A percentile compares a stretch with the other conserved stretches of the same genome.
These are phyloP conservation scores for Macrophomina phaseolina DNA, from an alignment of 2,329 filamentous ascomycete species.

Conservation along the genomic window DNA sequence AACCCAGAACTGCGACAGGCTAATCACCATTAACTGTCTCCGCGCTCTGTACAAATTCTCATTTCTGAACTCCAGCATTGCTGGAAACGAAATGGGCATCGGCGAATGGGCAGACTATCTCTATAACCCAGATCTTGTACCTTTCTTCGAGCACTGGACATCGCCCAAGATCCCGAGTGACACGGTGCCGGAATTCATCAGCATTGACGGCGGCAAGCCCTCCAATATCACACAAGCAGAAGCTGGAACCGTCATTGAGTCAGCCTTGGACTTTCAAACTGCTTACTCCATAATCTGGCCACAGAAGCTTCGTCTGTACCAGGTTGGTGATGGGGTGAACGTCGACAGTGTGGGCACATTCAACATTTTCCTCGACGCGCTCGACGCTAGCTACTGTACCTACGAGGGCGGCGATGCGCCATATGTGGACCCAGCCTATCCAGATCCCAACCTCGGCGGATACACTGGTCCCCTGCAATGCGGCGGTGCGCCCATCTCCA, in stretches of 20 bases:
- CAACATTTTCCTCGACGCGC: slow-evolving; percentile 47
- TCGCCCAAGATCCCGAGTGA: slow-evolving; percentile 45
- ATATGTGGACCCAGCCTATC: slow-evolving; percentile 58
- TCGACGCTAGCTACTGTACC: slow-evolving; percentile 59
- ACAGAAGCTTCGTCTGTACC: slow-evolving; percentile 30
- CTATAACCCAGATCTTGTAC: slow-evolving; percentile 38
- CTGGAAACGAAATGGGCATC: slow-evolving; percentile 25
- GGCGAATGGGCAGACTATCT: slow-evolving; percentile 23
- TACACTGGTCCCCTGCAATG: slow-evolving; percentile 56
- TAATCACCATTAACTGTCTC: slow-evolving; percentile 64
- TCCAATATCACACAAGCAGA: slow-evolving; percentile 18
- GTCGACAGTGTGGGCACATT: slow-evolving; percentile 28
- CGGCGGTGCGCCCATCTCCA: slow-evolving; percentile 59
- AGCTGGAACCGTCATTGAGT: slow-evolving; percentile 23
- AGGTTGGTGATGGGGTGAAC: slow-evolving; percentile 29
- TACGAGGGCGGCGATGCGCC: slow-evolving; percentile 55
- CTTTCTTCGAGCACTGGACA: slow-evolving; percentile 46
- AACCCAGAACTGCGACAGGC: slow-evolving; percentile 54
- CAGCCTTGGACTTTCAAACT: slow-evolving; percentile 30
- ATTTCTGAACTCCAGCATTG: not conserved
- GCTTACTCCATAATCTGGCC: slow-evolving; percentile 31
- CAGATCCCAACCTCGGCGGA: slow-evolving; percentile 54
- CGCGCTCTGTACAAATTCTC: slow-evolving; percentile 45
- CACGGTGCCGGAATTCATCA: slow-evolving; percentile 51
- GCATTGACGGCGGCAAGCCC: slow-evolving; percentile 53